Base-by-base conservation (phyloP, 257 asterid genomes). In the Nicotiana undulata region DNA sequence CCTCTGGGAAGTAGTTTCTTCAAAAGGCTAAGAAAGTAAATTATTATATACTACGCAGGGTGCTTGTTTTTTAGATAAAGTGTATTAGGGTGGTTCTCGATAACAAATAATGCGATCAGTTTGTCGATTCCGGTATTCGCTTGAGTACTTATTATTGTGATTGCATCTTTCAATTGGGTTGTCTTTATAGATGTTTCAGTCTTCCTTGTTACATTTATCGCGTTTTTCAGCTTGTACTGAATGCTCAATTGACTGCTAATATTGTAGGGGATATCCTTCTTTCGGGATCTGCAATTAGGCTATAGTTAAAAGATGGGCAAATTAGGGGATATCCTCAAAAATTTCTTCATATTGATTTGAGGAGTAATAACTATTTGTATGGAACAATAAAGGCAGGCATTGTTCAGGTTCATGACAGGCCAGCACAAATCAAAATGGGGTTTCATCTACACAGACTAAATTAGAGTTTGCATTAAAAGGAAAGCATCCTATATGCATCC, bases 401-500 rank as follows among this genome's bases (percentile, higher is more conserved):
- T 5, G n/a, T 67, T n/a, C n/a, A 37, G 31, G 22, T 37, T 67
- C 31, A 11, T 67, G 63, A n/a, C 55, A 67, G 10, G 31, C 29
- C 18, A 67, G 76, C 18, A 37, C 51, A 22, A 67, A 67, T 67
- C 55, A 67, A 67, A 67, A 34, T 37, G 76, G 7, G 9, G 31
- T 10, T 63, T 63, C 70, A 6, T 63, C 31, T 67, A 18, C 20
- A 37, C 76, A n/a, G 44, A n/a, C 55, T 67, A 67, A 40, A 40
- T 20, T 68, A n/a, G 32, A 68, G n/a, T 40, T 68, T 40, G 55
- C 76, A 40, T 67, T 28, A n/a, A 67, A 67, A 34, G 31, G 31
- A 68, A 70, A 79, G 94, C 92, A 89, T 90, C 85, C 67, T 76
- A 56, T 17, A 18, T 68, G 22, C 18, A 58, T 80, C 77, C 78